Percentiles rank a stretch among this genome's conserved stretches.
These are phyloP conservation scores for Fusarium tanahbumbuense DNA, from an alignment of 2,329 filamentous ascomycete genomes.

Conservation along the genomic window DNA sequence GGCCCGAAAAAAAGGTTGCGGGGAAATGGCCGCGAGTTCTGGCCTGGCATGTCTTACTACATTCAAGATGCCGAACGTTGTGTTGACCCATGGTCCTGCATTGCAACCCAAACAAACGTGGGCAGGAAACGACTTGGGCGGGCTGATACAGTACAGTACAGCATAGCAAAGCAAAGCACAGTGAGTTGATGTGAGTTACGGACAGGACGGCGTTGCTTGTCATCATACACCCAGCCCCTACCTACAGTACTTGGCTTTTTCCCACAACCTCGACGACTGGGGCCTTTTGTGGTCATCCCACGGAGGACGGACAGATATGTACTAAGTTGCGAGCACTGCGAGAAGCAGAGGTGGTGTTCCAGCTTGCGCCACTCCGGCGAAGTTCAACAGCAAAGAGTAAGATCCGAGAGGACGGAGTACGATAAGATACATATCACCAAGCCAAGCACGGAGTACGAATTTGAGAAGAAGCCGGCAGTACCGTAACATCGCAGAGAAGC, in stretches of 20 bases:
- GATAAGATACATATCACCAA: slow-evolving; percentile 11
- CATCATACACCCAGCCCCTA: slow-evolving; percentile 1
- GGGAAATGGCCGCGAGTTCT: slow-evolving; percentile 29
- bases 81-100: slow-evolving; percentile 10
- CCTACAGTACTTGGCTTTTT: slow-evolving; percentile 2
- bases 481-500: slow-evolving; percentile 10
- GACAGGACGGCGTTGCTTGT: not conserved
- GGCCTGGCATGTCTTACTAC: slow-evolving; percentile 12
- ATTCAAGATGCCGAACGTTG: slow-evolving; percentile 17
- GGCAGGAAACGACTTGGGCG: slow-evolving; percentile 9
- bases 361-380: slow-evolving; percentile 17
- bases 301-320: slow-evolving; percentile 5
- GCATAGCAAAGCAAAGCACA: not conserved
- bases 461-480: slow-evolving; percentile 10
- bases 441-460: slow-evolving; percentile 2
- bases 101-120: slow-evolving; percentile 32
- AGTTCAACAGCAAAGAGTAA: not conserved
- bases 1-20: slow-evolving; percentile 27
- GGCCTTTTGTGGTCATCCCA: not conserved
- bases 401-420: slow-evolving; percentile 5
- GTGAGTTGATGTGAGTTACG: not conserved
- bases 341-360: slow-evolving; percentile 3
- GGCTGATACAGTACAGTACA: not conserved
- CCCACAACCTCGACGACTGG: slow-evolving; percentile 1
- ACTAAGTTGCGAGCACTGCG: slow-evolving; percentile 2